Conservation (phyloP, 2,329 filamentous ascomycete genomes). For the Neofusicoccum sp. region DNA sequence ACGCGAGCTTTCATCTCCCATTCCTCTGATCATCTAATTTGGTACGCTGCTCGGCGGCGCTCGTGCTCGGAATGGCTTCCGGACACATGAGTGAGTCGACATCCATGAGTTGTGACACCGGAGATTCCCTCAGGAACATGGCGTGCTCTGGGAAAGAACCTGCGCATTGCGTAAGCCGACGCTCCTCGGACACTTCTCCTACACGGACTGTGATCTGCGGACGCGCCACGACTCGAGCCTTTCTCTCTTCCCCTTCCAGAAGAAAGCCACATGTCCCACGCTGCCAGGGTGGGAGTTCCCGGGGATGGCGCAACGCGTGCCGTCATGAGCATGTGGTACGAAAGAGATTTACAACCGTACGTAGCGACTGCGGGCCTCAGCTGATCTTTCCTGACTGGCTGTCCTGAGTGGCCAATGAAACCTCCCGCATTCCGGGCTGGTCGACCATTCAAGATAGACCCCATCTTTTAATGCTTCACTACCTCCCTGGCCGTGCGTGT, state of each 20-base stretch:
- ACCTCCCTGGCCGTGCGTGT: not conserved
- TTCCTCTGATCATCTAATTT: not conserved
- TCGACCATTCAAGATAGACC: not conserved
- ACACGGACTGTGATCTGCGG: not conserved
- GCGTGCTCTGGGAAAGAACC: not conserved
- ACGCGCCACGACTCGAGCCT: not conserved
- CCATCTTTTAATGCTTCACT: not conserved
- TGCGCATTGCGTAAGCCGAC: constrained; percentile 3
- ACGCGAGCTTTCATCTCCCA: constrained; percentile 10
- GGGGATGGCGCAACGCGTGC: constrained; percentile 2
- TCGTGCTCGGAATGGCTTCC: constrained; percentile 1
- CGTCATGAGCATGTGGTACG: not conserved
- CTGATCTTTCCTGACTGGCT: not conserved
- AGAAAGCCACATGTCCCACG: not conserved
- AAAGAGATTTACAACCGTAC: not conserved
- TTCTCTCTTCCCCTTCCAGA: not conserved
- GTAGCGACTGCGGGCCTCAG: not conserved
- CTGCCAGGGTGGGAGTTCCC: not conserved
- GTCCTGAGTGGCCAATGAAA: not conserved
- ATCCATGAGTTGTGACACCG: constrained; percentile 12
- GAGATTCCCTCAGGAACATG: not conserved
- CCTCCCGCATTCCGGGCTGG: not conserved
- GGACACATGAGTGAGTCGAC: not conserved
- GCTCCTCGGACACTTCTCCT: not conserved
- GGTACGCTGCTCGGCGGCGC: not conserved